Evolutionary conservation across 192 early-diverging fungal genomes (phyloP), one percentile per base, ranked within the genome.

Genomic region (Linnemannia schmuckeri): DNA sequence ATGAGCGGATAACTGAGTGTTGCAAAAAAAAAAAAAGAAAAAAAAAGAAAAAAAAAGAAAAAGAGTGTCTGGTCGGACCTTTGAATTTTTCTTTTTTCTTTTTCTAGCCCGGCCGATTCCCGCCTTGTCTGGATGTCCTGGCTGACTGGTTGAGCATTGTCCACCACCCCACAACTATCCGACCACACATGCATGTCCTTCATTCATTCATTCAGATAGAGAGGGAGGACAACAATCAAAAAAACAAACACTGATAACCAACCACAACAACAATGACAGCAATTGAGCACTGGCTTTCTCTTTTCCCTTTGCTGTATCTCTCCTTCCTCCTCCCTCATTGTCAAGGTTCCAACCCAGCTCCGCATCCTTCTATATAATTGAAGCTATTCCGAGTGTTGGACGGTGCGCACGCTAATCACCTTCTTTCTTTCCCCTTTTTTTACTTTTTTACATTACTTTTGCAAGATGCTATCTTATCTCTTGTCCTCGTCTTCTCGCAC

Each of bases 401-500:
- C 61, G 61, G 61, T 66, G 61, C 61, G 61, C 30, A 33, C 30
- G 12, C n/a, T 66, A 66, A 66, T 66, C 61, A 33, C 33, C 61
- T 15, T 33, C 61, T 15, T 33, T 30, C 3, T 8, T 63, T 30
- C 57, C 57, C 27, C 12, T 33, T 57, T 57, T 66, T 33, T 66
- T 66, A 30, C 5, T 1, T 24, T 61, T 57, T 0, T 27, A 57
- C 55, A 1, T 6, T 37, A 37, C 37, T 37, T 37, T 37, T 37
- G 37, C 37, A n/a, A 30, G 57, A 61, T 66, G 61, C 61, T 66
- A 66, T 66, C 61, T 66, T 66, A 66, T 66, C 61, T 66, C 9
- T 27, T 9, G 55, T 8, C 24, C 27, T 33, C 61, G 7, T 15
- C 27, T 30, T 12, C 44, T 46, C 44, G 1, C 44, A 61, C 57